These are phyloP conservation scores for Exophiala sideris DNA, from an alignment of 2,329 filamentous ascomycete species.

Conservation along the genomic window DNA sequence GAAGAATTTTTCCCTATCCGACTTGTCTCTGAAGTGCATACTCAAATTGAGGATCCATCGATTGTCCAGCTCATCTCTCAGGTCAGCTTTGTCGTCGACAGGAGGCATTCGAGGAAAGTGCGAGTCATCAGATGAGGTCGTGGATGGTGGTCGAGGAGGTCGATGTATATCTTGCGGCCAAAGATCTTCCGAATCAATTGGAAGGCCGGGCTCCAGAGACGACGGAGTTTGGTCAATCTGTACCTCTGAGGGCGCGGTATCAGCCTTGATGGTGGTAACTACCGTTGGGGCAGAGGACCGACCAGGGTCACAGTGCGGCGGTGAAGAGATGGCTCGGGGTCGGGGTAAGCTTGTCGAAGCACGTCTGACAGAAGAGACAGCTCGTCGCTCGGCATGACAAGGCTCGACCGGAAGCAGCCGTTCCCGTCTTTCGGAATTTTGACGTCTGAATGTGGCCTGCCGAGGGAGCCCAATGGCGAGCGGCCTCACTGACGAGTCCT, in stretches of 20 bases:
- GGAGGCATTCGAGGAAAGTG: conserved; percentile 33
- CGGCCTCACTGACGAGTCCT: conserved; percentile 19
- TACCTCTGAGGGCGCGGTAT: conserved; percentile 4
- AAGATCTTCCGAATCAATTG: conserved; percentile 13
- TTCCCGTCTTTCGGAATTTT: conserved; percentile 74
- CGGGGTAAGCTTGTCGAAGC: conserved; percentile 30
- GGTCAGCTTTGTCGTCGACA: conserved; percentile 36
- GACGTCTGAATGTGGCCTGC: conserved; percentile 74
- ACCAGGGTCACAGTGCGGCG: conserved; percentile 36
- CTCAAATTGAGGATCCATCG: conserved; percentile 96
- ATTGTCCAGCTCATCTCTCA: conserved; percentile 78
- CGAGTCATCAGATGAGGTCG: conserved; percentile 39
- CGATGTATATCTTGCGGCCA: conserved; percentile 26
- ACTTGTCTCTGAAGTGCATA: conserved; percentile 95
- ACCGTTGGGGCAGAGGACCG: conserved; percentile 34
- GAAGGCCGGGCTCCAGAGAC: conserved; percentile 25
- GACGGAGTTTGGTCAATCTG: not conserved
- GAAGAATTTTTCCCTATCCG: conserved; percentile 94
- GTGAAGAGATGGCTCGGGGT: conserved; percentile 44
- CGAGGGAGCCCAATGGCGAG: conserved; percentile 78
- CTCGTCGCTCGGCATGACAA: conserved; percentile 65
- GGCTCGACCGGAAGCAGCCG: conserved; percentile 65
- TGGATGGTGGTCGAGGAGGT: conserved; percentile 40
- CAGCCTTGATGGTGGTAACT: conserved; percentile 30
- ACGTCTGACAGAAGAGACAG: conserved; percentile 57